phyloP scores from a whole-genome alignment of 148 eudicot genomes.

The Nepenthes gracilis region DNA sequence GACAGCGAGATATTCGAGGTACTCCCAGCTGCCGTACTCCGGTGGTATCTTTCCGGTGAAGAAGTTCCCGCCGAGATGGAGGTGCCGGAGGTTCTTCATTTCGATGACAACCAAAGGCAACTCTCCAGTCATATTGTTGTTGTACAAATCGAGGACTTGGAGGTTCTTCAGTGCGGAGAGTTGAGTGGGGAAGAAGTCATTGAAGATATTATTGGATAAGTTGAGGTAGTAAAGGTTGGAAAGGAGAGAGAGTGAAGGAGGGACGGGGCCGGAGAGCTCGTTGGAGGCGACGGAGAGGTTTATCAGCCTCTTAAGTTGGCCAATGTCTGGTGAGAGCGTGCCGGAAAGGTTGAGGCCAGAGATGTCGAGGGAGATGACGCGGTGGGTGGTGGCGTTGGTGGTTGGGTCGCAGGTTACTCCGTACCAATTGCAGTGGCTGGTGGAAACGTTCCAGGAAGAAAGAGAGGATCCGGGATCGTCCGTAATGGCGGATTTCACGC shows the following conservation, averaged over 20 bases:
- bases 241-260: conserved; percentile 28
- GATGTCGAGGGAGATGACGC: conserved; percentile 29
- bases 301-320: conserved; percentile 23
- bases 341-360: conserved; percentile 58
- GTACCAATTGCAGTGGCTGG: conserved; percentile 53
- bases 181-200: conserved; percentile 27
- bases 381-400: neutral
- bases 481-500: conserved; percentile 54
- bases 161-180: conserved; percentile 28
- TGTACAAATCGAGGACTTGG: conserved; percentile 60
- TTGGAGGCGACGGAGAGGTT: conserved; percentile 44
- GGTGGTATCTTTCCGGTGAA: conserved; percentile 60
- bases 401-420: conserved; percentile 36
- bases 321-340: conserved; percentile 39
- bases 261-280: conserved; percentile 43
- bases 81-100: conserved; percentile 43
- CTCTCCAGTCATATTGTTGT: conserved; percentile 62
- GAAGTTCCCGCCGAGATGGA: conserved; percentile 84
- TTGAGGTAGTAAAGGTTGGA: conserved; percentile 36
- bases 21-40: conserved; percentile 48
- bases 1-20: conserved; percentile 62
- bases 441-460: conserved; percentile 46
- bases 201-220: conserved; percentile 69
- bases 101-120: conserved; percentile 28
- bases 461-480: conserved; percentile 40